Conservation (phyloP, 768 basidiomycete genomes). For the Rhizopogon salebrosus region DNA sequence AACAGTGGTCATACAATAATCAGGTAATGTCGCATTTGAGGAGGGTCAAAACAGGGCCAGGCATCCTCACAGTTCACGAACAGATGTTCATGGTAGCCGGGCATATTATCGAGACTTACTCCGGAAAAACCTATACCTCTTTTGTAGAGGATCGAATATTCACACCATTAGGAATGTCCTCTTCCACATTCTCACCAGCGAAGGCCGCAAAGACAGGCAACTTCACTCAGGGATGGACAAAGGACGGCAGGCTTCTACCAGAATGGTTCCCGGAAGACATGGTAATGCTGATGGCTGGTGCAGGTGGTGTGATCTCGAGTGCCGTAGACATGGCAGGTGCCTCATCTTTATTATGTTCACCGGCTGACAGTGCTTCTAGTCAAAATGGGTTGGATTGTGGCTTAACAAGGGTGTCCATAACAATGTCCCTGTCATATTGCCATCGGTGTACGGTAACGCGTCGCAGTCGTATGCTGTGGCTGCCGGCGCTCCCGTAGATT, state of each 20-base stretch:
- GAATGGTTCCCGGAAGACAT: constrained; percentile 24
- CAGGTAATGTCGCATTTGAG: constrained; percentile 18
- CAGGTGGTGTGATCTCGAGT: constrained; percentile 41
- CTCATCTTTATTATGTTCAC: neutral
- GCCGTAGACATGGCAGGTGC: constrained; percentile 36
- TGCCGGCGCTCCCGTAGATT: constrained; percentile 2
- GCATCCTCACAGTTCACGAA: neutral
- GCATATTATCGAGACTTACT: constrained; percentile 29
- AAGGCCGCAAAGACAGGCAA: constrained; percentile 29
- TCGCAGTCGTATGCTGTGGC: constrained; percentile 28
- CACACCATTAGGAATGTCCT: constrained; percentile 33
- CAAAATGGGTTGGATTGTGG: constrained; percentile 33
- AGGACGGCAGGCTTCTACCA: constrained; percentile 28
- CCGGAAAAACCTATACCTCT: constrained; percentile 27
- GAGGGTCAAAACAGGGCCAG: neutral
- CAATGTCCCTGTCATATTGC: constrained; percentile 29
- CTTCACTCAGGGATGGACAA: constrained; percentile 29
- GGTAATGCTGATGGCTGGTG: constrained; percentile 26
- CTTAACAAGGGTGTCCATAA: constrained; percentile 29
- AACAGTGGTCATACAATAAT: constrained; percentile 36
- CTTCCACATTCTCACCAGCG: constrained; percentile 31
- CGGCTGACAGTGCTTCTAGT: constrained; percentile 16
- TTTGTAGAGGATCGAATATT: constrained; percentile 41
- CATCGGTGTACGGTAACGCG: constrained; percentile 20
- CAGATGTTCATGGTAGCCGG: constrained; percentile 36